Conservation (phyloP, 257 asterid species). For the Primulina eburnea region DNA sequence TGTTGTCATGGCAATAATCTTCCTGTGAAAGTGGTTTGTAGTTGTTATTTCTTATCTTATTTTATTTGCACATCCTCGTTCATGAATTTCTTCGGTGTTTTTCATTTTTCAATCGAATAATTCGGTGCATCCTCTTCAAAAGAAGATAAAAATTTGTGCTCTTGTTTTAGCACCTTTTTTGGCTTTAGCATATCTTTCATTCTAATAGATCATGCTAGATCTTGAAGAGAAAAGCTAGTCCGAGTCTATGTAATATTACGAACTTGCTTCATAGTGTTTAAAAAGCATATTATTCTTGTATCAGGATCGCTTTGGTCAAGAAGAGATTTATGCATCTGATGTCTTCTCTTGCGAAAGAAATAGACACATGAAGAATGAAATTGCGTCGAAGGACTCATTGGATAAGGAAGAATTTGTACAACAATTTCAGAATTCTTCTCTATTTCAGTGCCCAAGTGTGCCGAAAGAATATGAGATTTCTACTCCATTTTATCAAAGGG, state of each 20-base stretch:
- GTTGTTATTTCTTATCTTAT: background rate
- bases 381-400: conserved; percentile 35
- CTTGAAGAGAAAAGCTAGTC: background rate
- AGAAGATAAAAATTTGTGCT: background rate
- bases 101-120: background rate
- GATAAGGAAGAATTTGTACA: conserved; percentile 46
- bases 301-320: conserved; percentile 51
- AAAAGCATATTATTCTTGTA: conserved; percentile 19
- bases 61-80: background rate
- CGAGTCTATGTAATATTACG: background rate
- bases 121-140: background rate
- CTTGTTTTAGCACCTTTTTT: background rate
- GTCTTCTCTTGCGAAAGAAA: conserved; percentile 42
- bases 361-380: conserved; percentile 34
- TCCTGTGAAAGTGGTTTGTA: background rate
- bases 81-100: background rate
- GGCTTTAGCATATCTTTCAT: background rate
- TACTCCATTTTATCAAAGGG: conserved; percentile 82
- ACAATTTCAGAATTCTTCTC: conserved; percentile 46
- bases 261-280: background rate
- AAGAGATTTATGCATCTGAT: conserved; percentile 41
- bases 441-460: conserved; percentile 39
- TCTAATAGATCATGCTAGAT: background rate
- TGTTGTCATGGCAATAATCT: background rate
- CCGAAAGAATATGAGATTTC: conserved; percentile 41